These are phyloP conservation scores for Elongisporangium undulatum DNA, from an alignment of 352 stramenopile genomes.

Conservation along the genomic window DNA sequence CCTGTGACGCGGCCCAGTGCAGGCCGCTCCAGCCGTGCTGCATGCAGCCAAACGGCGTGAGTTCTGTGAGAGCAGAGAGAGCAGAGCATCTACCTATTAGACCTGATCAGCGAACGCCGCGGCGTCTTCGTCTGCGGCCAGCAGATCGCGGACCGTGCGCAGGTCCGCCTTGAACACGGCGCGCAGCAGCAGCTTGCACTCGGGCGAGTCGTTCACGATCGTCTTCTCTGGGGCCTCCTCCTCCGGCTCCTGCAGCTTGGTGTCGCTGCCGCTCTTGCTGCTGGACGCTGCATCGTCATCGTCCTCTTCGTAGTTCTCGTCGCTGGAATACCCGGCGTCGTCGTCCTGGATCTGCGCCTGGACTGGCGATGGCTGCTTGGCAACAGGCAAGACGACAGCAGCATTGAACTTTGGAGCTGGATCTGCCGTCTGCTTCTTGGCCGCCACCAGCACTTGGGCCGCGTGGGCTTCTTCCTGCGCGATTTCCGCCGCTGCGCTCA, in stretches of 20 bases:
- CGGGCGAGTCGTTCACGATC: conserved; percentile 36
- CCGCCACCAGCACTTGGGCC: conserved; percentile 6
- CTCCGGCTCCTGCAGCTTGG: conserved; percentile 9
- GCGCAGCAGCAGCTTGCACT: conserved; percentile 57
- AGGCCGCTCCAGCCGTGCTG: conserved; percentile 76
- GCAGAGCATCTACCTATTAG: background rate
- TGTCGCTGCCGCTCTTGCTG: conserved; percentile 7
- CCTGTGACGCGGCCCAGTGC: conserved; percentile 73
- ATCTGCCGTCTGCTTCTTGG: background rate
- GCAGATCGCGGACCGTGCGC: conserved; percentile 44
- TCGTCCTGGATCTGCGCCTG: conserved; percentile 12
- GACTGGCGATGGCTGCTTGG: background rate
- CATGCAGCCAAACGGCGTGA: background rate
- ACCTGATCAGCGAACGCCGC: conserved; percentile 60
- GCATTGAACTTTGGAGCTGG: background rate
- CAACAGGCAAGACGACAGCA: background rate
- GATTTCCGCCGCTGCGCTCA: conserved; percentile 19
- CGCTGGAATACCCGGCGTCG: conserved; percentile 57
- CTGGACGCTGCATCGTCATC: background rate
- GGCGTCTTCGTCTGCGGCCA: conserved; percentile 32
- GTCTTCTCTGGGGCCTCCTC: conserved; percentile 23
- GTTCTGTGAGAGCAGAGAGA: background rate
- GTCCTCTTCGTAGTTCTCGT: conserved; percentile 38
- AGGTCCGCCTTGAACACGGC: conserved; percentile 60
- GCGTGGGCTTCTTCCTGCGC: conserved; percentile 23